Base-by-base conservation (phyloP, 148 eudicot species). In the Amaranthus hypochondriacus region DNA sequence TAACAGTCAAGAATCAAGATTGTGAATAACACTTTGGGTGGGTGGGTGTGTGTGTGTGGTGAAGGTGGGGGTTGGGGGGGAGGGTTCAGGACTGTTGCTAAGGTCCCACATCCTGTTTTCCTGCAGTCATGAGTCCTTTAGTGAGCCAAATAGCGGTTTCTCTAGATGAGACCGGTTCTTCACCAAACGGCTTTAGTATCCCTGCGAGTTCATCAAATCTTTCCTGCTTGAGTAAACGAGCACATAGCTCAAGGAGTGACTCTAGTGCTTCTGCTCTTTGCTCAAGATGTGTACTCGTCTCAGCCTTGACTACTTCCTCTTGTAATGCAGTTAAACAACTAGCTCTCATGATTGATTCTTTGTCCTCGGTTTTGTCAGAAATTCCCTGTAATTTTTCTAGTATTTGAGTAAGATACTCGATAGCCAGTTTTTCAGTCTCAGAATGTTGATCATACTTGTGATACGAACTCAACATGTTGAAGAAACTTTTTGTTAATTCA, bases 81-180 rank as follows among this genome's bases (percentile, higher is more conserved):
- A 2, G 39, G 39, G 1, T 28, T 28, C 39, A 28, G 39, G 39
- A 28, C n/a, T 58, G 15, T 4, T 10, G 62, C 66, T 77, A 77
- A 4, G 62, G 66, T 74, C 72, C 74, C 57, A 60, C 57, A 52
- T 75, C 84, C 52, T 77, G 82, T 74, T 79, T 85, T 48, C 78
- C 78, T 46, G 75, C 49, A 56, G 78, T 85, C 84, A 89, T 82
- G 68, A 85, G 74, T 47, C 93, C 89, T 57, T 87, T 89, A 15
- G 93, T 85, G 62, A 89, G 78, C 93, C 93, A 89, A 77, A 87
- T 89, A 9, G 93, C 89, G 13, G 93, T 89, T 78, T 89, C 93
- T 84, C 91, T 87, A 4, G 93, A 89, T 2, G 93, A 89, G 9
- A 86, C 90, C 4, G 82, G 81, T 67, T 87, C 93, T 55, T 86